Percentiles rank a stretch among this genome's conserved stretches.
Evolutionary conservation across 2,329 filamentous ascomycete genomes (phyloP).

Genomic region (Reticulascus tulasneorum): DNA sequence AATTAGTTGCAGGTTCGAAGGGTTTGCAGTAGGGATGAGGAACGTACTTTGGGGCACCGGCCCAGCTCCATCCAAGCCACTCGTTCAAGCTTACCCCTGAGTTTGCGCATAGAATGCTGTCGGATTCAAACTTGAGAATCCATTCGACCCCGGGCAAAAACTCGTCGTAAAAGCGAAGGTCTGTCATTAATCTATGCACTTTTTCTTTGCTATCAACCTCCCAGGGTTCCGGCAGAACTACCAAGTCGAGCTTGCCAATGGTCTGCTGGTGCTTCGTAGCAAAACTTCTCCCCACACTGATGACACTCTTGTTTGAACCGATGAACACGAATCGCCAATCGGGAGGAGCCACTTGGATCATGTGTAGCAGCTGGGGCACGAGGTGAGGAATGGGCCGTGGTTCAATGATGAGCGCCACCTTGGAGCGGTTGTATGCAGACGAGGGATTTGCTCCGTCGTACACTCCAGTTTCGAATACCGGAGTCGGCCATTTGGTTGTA

Average conservation of each 20-base stretch:
- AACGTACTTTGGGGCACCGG: slow-evolving; percentile 44
- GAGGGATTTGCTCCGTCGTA: no score
- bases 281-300: slow-evolving; percentile 38
- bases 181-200: slow-evolving; percentile 45
- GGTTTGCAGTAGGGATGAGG: no score
- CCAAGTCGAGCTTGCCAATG: slow-evolving; percentile 48
- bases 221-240: slow-evolving; percentile 45
- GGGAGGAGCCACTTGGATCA: slow-evolving; percentile 48
- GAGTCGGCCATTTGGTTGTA: no score
- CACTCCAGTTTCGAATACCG: no score
- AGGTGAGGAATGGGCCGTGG: slow-evolving; percentile 43
- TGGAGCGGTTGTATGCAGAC: slow-evolving; percentile 47
- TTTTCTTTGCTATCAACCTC: slow-evolving; percentile 42
- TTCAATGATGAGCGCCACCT: slow-evolving; percentile 51
- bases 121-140: slow-evolving; percentile 51
- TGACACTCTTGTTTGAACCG: slow-evolving; percentile 44
- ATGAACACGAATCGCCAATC: slow-evolving; percentile 55
- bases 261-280: slow-evolving; percentile 45
- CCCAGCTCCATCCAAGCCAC: slow-evolving; percentile 52
- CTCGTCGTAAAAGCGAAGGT: slow-evolving; percentile 48
- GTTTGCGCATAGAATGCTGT: slow-evolving; percentile 54
- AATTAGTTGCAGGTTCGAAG: no score
- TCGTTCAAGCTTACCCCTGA: slow-evolving; percentile 47
- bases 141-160: slow-evolving; percentile 48
- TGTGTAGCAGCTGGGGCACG: slow-evolving; percentile 46